phyloP scores from a whole-genome alignment of 148 eudicot species.

The Linanthus parryae region DNA sequence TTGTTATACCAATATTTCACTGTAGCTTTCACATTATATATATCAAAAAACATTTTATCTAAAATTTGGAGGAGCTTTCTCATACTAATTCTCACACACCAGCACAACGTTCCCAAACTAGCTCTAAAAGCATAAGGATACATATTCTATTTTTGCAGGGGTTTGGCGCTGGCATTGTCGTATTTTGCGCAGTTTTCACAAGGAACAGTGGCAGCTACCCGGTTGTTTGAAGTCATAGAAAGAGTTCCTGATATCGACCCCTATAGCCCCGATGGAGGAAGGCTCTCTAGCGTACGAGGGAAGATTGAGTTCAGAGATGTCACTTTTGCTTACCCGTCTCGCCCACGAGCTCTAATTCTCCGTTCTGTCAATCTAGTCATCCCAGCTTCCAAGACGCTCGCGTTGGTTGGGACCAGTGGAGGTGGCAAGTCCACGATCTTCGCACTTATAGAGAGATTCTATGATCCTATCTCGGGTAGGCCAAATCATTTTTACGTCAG shows the following conservation, averaged over 20 bases:
- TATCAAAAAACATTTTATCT: no score
- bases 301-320: constrained; percentile 35
- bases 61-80: no score
- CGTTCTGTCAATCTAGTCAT: constrained; percentile 30
- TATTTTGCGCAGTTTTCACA: constrained; percentile 49
- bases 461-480: constrained; percentile 37
- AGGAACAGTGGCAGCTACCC: constrained; percentile 47
- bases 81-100: no score
- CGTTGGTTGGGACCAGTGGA: constrained; percentile 47
- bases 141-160: constrained; percentile 22
- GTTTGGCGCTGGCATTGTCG: constrained; percentile 40
- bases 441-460: constrained; percentile 50
- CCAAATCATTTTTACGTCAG: background rate
- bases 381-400: constrained; percentile 33
- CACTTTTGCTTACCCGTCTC: constrained; percentile 42
- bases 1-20: no score
- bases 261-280: constrained; percentile 42
- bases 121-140: no score
- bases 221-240: constrained; percentile 44
- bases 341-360: constrained; percentile 34
- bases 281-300: constrained; percentile 26
- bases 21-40: no score
- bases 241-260: constrained; percentile 42
- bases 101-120: no score
- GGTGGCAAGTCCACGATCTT: constrained; percentile 49